phyloP scores from a whole-genome alignment of 2,329 filamentous ascomycete genomes.

The Fusarium concolor region DNA sequence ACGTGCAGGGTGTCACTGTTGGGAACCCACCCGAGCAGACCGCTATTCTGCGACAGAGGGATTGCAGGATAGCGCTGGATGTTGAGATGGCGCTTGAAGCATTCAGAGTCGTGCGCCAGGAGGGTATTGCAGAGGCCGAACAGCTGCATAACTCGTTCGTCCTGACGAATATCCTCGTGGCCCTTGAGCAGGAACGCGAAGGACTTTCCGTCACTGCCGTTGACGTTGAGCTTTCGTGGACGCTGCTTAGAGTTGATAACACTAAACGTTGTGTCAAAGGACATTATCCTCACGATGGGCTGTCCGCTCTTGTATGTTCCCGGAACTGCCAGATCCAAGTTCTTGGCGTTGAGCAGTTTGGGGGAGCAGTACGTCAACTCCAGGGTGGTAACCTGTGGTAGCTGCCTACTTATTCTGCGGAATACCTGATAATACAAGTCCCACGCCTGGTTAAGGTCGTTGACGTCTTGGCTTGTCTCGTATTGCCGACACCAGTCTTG shows the following conservation, averaged over 20 bases:
- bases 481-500: constrained; percentile 97
- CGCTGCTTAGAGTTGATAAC: constrained; percentile 98
- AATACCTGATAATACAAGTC: constrained; percentile 99
- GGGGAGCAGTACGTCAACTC: constrained; percentile 98
- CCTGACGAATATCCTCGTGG: constrained; percentile 99
- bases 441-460: constrained; percentile 98
- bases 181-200: constrained; percentile 96
- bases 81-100: constrained; percentile 95
- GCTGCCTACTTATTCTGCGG: constrained; percentile 90
- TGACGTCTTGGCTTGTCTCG: constrained; percentile 86
- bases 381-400: constrained; percentile 90
- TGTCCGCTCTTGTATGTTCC: constrained; percentile 87
- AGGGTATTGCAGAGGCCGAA: constrained; percentile 98
- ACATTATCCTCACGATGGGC: constrained; percentile 84
- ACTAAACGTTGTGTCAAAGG: constrained; percentile 88
- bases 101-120: constrained; percentile 92
- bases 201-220: constrained; percentile 86
- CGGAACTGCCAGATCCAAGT: constrained; percentile 94
- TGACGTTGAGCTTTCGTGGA: constrained; percentile 87
- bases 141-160: constrained; percentile 99
- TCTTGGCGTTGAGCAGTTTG: constrained; percentile 84
- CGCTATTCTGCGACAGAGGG: constrained; percentile 94
- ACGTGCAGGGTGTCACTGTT: constrained; percentile 98
- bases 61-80: constrained; percentile 98
- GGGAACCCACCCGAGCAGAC: constrained; percentile 94